phyloP scores from a whole-genome alignment of 441 rosid species.

The Corymbia calophylla region DNA sequence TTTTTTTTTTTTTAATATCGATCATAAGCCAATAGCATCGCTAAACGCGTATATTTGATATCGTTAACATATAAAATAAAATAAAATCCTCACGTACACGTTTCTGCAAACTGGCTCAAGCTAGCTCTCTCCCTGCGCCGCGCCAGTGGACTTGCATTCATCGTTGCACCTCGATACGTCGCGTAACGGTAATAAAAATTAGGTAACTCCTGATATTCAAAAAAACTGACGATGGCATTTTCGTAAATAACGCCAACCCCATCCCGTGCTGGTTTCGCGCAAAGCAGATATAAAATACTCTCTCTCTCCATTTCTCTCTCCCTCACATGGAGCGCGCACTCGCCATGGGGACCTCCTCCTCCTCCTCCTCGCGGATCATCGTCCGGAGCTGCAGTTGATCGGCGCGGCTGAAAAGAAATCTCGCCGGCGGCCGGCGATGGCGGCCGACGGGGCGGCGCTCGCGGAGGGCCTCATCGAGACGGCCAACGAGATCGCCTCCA shows the following conservation, averaged over 20 bases:
- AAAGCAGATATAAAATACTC: neutral
- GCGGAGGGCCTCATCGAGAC: conserved; percentile 46
- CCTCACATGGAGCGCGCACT: neutral
- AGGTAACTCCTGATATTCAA: neutral
- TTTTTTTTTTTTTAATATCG: neutral
- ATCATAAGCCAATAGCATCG: neutral
- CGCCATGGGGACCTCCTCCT: neutral
- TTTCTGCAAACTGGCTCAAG: no score
- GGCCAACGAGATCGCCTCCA: conserved; percentile 53
- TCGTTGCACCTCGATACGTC: neutral
- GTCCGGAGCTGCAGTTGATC: neutral
- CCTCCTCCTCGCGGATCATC: neutral
- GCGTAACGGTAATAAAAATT: neutral
- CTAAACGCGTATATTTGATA: neutral
- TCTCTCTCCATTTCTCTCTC: neutral
- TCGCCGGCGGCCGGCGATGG: neutral
- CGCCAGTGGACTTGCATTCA: neutral
- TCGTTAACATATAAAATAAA: neutral
- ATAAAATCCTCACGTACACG: no score
- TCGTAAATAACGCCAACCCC: neutral
- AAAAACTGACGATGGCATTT: neutral
- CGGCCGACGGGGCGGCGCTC: neutral
- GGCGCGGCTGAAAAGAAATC: neutral
- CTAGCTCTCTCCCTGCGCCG: neutral
- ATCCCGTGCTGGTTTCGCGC: neutral